These are phyloP conservation scores for Castanea crenata DNA, from an alignment of 306 rosid genomes.

Conservation along the genomic window DNA sequence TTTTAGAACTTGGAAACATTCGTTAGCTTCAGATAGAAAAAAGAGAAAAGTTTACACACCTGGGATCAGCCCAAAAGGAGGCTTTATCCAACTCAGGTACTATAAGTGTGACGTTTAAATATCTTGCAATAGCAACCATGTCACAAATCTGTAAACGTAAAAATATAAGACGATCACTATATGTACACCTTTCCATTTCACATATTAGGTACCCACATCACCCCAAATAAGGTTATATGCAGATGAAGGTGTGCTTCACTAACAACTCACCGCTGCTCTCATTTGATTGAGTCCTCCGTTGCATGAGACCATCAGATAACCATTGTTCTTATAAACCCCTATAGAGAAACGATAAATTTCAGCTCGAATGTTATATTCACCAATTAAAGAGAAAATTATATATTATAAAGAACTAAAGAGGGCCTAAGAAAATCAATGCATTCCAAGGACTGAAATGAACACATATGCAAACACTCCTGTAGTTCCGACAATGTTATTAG, in stretches of 20 bases:
- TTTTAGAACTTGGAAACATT: neutral
- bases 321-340: conserved; percentile 93
- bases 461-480: neutral
- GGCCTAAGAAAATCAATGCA: neutral
- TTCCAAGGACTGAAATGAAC: neutral
- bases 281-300: conserved; percentile 97
- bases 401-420: neutral
- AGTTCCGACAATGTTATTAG: neutral
- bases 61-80: conserved; percentile 99
- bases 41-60: conserved; percentile 43
- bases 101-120: conserved; percentile 85
- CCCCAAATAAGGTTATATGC: neutral
- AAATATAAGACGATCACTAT: neutral
- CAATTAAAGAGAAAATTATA: neutral
- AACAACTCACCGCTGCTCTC: conserved; percentile 92
- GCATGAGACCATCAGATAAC: conserved; percentile 92
- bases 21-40: neutral
- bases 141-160: conserved; percentile 74
- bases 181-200: neutral
- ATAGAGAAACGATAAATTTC: conserved; percentile 3
- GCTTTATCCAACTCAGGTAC: conserved; percentile 92
- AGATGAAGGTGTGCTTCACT: neutral
- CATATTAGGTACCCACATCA: neutral
- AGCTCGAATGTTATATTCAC: conserved; percentile 4
- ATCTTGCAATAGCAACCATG: conserved; percentile 95